Percentiles rank a stretch among this genome's conserved stretches.
These are phyloP conservation scores for Lolium multiflorum DNA, from an alignment of 176 grass and related monocot genomes.

Conservation along the genomic window DNA sequence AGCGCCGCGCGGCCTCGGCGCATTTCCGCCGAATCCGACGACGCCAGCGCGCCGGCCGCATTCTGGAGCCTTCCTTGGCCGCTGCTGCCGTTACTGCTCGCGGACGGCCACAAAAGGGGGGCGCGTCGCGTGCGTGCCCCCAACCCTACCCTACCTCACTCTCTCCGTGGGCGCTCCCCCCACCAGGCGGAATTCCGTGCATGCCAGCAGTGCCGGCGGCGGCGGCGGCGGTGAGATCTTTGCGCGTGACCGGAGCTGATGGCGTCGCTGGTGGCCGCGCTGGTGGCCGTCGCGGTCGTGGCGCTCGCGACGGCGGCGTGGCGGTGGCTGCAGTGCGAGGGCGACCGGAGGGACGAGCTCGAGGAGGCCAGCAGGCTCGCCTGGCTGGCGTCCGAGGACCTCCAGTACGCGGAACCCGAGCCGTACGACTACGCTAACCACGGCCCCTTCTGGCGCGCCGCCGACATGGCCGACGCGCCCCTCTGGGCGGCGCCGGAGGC, in stretches of 20 bases:
- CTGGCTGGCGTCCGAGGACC: constrained; percentile 60
- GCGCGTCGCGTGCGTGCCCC: not conserved
- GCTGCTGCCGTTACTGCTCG: constrained; percentile 48
- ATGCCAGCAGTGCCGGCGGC: not conserved
- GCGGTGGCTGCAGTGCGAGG: constrained; percentile 46
- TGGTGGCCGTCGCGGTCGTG: constrained; percentile 47
- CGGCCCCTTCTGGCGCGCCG: constrained; percentile 3
- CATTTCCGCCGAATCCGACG: constrained; percentile 6
- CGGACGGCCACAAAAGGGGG: not conserved
- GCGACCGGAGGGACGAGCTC: constrained; percentile 37
- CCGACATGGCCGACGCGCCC: constrained; percentile 7
- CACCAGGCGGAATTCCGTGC: not conserved
- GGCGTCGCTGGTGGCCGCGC: constrained; percentile 16
- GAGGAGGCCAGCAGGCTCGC: constrained; percentile 68
- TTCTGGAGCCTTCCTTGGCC: constrained; percentile 33
- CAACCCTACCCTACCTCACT: not conserved
- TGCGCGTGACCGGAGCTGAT: constrained; percentile 25
- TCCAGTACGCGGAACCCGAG: constrained; percentile 52
- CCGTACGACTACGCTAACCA: constrained; percentile 27
- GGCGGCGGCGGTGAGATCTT: constrained; percentile 41
- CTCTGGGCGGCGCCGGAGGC: constrained; percentile 5
- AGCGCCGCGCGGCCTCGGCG: not conserved
- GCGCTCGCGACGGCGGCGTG: constrained; percentile 39
- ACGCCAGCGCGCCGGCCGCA: constrained; percentile 27
- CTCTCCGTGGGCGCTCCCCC: not conserved